Conservation (phyloP, 345 rosid species). For the rapeseed (Brassica napus) region DNA sequence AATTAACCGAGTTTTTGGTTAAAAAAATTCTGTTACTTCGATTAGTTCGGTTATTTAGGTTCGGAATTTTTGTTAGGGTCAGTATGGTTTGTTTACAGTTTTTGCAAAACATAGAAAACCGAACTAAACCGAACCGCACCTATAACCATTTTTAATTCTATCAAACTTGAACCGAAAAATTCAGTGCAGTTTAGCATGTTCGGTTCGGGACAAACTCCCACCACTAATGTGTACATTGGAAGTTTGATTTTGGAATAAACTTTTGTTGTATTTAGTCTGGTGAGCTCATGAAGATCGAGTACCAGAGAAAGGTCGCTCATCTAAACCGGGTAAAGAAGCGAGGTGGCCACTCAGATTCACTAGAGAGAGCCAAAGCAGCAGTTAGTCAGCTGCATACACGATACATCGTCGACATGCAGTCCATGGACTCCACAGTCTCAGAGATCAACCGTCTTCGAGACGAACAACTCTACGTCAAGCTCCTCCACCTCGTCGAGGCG, state of each 20-base stretch:
- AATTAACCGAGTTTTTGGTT: background rate
- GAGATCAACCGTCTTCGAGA: constrained; percentile 95
- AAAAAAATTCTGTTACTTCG: background rate
- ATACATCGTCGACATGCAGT: constrained; percentile 99
- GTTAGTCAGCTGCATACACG: constrained; percentile 93
- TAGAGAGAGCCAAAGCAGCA: constrained; percentile 85
- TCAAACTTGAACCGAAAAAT: too few relatives aligned
- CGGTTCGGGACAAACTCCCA: too few relatives aligned
- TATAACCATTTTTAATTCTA: background rate
- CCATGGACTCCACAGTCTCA: constrained; percentile 93
- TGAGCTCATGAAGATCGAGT: constrained; percentile 87
- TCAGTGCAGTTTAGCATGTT: too few relatives aligned
- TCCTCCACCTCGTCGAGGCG: constrained; percentile 81
- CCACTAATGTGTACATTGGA: background rate
- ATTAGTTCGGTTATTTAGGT: background rate
- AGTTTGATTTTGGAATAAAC: constrained; percentile 35
- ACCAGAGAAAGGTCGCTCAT: constrained; percentile 73
- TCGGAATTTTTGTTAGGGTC: background rate
- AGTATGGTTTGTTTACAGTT: background rate
- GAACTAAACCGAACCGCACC: background rate
- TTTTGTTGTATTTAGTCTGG: constrained; percentile 64
- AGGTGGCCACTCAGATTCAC: constrained; percentile 64
- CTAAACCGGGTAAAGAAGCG: constrained; percentile 77
- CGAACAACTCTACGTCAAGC: constrained; percentile 80
- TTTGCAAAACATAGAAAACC: background rate